A percentile compares a stretch with the other conserved stretches of the same genome.
Evolutionary conservation across 2,329 filamentous ascomycete species (phyloP).

Genomic region (Fusarium sp.): DNA sequence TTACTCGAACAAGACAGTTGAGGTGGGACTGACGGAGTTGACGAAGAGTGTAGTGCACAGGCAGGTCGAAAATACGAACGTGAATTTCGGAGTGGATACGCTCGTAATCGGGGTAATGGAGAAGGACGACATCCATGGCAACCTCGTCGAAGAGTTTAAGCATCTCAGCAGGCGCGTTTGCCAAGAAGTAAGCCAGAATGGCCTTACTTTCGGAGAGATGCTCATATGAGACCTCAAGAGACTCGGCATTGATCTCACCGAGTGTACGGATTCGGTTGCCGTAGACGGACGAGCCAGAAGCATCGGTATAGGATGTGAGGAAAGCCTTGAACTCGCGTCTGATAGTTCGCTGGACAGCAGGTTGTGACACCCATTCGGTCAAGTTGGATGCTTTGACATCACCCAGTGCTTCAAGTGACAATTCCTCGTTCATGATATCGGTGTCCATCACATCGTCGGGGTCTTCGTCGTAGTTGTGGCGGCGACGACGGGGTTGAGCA

Average conservation of each 20-base stretch:
- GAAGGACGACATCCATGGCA: constrained; percentile 93
- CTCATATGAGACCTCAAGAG: constrained; percentile 94
- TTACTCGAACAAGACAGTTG: constrained; percentile 94
- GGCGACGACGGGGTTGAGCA: constrained; percentile 84
- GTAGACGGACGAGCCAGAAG: constrained; percentile 91
- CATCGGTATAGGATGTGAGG: constrained; percentile 94
- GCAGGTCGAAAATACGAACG: constrained; percentile 94
- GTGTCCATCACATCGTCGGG: constrained; percentile 91
- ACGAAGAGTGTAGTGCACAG: constrained; percentile 93
- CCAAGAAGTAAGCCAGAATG: constrained; percentile 93
- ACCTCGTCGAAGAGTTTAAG: constrained; percentile 97
- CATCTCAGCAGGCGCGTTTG: constrained; percentile 95
- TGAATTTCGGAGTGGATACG: constrained; percentile 98
- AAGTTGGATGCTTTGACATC: constrained; percentile 95
- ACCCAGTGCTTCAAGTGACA: constrained; percentile 89
- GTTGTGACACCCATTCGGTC: constrained; percentile 94
- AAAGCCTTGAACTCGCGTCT: constrained; percentile 98
- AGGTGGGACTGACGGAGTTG: constrained; percentile 95
- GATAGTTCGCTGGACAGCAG: constrained; percentile 91
- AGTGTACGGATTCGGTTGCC: constrained; percentile 93
- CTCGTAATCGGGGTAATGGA: constrained; percentile 98
- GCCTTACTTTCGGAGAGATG: constrained; percentile 92
- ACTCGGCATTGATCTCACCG: constrained; percentile 97
- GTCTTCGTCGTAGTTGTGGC: constrained; percentile 95
- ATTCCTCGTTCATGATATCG: constrained; percentile 95